A percentile compares a stretch with the other conserved stretches of the same genome.
These are phyloP conservation scores for Trichoderma oligosporum DNA, from an alignment of 2,329 filamentous ascomycete species.

Conservation along the genomic window DNA sequence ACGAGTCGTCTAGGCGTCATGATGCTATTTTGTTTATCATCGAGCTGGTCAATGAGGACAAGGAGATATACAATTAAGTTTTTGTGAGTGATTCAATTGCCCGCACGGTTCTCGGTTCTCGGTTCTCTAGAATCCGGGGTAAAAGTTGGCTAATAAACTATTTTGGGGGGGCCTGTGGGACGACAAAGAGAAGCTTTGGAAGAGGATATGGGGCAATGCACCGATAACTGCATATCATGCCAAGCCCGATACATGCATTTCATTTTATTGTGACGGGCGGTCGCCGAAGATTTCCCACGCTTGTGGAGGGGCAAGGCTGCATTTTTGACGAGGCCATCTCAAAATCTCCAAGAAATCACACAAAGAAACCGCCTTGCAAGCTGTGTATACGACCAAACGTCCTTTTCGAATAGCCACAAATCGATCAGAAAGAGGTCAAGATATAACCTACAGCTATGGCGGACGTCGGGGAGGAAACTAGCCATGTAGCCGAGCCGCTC, in stretches of 20 bases:
- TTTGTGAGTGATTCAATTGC: neutral
- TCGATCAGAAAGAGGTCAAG: neutral
- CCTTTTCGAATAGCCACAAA: too few species aligned
- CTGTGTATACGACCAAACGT: too few species aligned
- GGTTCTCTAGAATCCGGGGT: constrained; percentile 19
- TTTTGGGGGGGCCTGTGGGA: constrained; percentile 15
- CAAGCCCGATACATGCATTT: constrained; percentile 5
- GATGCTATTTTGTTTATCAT: constrained; percentile 12
- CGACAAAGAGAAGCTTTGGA: neutral
- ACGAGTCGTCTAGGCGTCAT: constrained; percentile 32
- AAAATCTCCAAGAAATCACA: neutral
- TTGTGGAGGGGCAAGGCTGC: constrained; percentile 8
- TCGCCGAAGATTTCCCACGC: constrained; percentile 25
- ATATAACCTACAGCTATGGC: constrained; percentile 67
- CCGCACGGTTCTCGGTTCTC: too few species aligned
- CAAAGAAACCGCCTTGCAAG: neutral
- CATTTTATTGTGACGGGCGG: neutral
- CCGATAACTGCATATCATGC: constrained; percentile 15
- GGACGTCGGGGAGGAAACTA: constrained; percentile 70
- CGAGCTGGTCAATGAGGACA: neutral
- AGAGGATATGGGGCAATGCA: constrained; percentile 4
- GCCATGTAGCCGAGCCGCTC: constrained; percentile 81
- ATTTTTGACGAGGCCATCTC: constrained; percentile 16
- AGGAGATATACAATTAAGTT: neutral
- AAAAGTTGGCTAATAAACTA: constrained; percentile 18